Evolutionary conservation across 108 stramenopile genomes (phyloP).

Genomic region (Nitzschia sp.): DNA sequence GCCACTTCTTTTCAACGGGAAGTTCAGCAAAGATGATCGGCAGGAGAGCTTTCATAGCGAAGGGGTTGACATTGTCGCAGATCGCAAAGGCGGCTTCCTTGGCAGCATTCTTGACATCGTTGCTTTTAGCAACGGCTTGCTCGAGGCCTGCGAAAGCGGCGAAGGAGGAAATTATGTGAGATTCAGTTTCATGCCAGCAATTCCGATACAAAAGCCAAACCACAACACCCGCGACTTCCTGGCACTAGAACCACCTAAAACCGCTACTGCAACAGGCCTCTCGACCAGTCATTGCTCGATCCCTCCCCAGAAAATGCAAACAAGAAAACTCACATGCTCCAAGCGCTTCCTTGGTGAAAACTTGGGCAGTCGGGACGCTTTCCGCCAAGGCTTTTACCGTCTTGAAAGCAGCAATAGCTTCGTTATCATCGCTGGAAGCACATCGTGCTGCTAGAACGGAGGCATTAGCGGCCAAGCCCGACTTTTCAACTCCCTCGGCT

Average conservation of each 20-base stretch:
- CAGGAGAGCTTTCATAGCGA: conserved; percentile 87
- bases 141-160: conserved; percentile 52
- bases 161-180: not conserved
- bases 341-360: conserved; percentile 75
- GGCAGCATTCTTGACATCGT: conserved; percentile 59
- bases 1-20: conserved; percentile 91
- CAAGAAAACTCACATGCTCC: conserved; percentile 55
- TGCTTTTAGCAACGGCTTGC: conserved; percentile 69
- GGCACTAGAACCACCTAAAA: no score
- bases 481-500: conserved; percentile 80
- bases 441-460: conserved; percentile 67
- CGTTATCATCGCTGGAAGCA: conserved; percentile 75
- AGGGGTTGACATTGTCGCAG: conserved; percentile 81
- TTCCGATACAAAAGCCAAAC: no score
- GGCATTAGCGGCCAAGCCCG: conserved; percentile 74
- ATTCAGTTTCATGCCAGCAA: no score
- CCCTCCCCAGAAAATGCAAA: not conserved
- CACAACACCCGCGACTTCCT: no score
- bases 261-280: no score
- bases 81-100: conserved; percentile 78
- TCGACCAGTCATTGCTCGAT: no score
- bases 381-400: conserved; percentile 79
- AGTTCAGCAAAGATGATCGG: conserved; percentile 77
- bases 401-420: conserved; percentile 76
- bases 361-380: conserved; percentile 72